These are phyloP conservation scores for Rhynchospora pubera DNA, from an alignment of 176 grass and related monocot species.

Conservation along the genomic window DNA sequence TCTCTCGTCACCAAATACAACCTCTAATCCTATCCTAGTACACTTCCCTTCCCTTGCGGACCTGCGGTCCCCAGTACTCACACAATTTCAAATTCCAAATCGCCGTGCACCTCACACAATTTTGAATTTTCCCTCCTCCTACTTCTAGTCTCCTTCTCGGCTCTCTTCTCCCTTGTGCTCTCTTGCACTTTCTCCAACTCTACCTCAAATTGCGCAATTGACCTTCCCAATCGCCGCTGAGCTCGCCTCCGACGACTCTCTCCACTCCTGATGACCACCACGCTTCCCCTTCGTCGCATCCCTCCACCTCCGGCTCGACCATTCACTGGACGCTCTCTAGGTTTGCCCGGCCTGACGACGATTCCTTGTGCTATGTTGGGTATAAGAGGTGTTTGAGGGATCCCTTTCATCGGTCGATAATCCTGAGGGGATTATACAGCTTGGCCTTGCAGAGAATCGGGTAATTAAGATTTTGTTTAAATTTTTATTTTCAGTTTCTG, in stretches of 20 bases:
- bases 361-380: conserved; percentile 73
- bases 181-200: conserved; percentile 97
- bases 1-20: not conserved
- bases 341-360: conserved; percentile 33
- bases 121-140: conserved; percentile 2
- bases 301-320: not conserved
- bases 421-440: conserved; percentile 75
- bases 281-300: not conserved
- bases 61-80: too few species aligned
- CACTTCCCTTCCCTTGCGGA: not conserved
- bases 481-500: not conserved
- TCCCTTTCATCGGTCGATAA: conserved; percentile 40
- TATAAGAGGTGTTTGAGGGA: conserved; percentile 49
- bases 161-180: conserved; percentile 92
- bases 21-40: not conserved
- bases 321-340: conserved; percentile 58
- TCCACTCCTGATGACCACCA: too few species aligned
- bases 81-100: conserved; percentile 23
- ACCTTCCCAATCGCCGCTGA: too few species aligned
- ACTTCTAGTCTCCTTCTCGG: conserved; percentile 36
- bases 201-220: conserved; percentile 82
- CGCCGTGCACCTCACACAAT: conserved; percentile 21
- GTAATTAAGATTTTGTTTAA: conserved; percentile 20
- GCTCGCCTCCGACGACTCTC: too few species aligned
- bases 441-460: conserved; percentile 80